Evolutionary conservation across 2,329 filamentous ascomycete genomes (phyloP).

Genomic region (Penicillium sp.): DNA sequence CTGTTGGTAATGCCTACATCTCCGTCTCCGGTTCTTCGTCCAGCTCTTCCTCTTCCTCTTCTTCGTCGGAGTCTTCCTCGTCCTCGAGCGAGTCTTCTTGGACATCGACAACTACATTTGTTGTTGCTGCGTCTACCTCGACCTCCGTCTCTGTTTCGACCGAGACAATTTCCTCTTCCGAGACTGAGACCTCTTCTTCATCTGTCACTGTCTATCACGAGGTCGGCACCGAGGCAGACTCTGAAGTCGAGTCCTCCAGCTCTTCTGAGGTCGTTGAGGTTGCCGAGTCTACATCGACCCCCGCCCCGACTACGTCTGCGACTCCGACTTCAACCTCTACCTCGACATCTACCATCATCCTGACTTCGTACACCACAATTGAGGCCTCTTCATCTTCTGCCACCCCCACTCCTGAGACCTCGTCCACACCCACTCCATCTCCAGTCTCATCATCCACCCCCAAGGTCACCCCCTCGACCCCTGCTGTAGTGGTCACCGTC

Average conservation of each 20-base stretch:
- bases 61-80: background rate
- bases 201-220: background rate
- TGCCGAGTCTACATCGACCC: background rate
- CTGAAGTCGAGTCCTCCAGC: background rate
- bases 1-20: constrained; percentile 32
- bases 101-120: background rate
- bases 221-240: background rate
- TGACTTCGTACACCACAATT: background rate
- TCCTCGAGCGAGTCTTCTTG: background rate
- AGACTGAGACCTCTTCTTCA: background rate
- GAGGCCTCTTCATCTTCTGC: no score
- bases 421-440: background rate
- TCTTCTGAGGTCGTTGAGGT: background rate
- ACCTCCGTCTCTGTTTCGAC: background rate
- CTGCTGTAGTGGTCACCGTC: background rate
- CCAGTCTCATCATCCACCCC: background rate
- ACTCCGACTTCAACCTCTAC: no score
- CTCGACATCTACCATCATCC: background rate
- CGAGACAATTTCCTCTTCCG: background rate
- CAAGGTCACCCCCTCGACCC: background rate
- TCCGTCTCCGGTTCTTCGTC: background rate
- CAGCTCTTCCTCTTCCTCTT: background rate
- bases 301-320: background rate
- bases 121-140: background rate
- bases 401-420: background rate